Evolutionary conservation across 768 basidiomycete genomes (phyloP).

Genomic region (Mycena vulgaris): DNA sequence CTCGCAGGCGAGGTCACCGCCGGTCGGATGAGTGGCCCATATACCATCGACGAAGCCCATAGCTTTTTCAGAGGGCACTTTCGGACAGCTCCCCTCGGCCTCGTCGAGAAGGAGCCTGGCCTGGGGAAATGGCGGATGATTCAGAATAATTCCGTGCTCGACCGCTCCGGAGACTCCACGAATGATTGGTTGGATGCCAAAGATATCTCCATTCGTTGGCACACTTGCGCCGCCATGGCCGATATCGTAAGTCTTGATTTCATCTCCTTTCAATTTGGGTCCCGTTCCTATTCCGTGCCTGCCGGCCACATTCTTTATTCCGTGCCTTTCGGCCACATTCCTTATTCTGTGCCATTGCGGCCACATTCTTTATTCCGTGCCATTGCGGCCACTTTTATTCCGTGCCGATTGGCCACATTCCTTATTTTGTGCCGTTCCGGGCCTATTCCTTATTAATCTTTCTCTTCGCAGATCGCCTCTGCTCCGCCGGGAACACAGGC

Average conservation of each 20-base stretch:
- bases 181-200: slow-evolving; percentile 30
- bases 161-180: slow-evolving; percentile 22
- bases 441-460: background rate
- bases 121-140: slow-evolving; percentile 28
- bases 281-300: background rate
- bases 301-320: background rate
- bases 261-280: background rate
- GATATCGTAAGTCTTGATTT: slow-evolving; percentile 11
- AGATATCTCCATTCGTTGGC: slow-evolving; percentile 20
- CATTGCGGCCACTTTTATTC: background rate
- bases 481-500: slow-evolving; percentile 42
- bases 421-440: background rate
- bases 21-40: slow-evolving; percentile 25
- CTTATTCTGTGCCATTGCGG: background rate
- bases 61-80: slow-evolving; percentile 24
- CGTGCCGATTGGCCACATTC: background rate
- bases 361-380: background rate
- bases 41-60: slow-evolving; percentile 14
- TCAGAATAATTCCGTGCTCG: slow-evolving; percentile 29
- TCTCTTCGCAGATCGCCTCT: slow-evolving; percentile 38
- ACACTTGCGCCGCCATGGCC: slow-evolving; percentile 17
- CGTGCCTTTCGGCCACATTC: background rate
- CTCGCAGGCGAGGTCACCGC: slow-evolving; percentile 21
- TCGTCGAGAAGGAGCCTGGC: slow-evolving; percentile 26
- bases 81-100: slow-evolving; percentile 26